These are phyloP conservation scores for Termitomyces sp. DNA, from an alignment of 768 basidiomycete species.

Conservation along the genomic window DNA sequence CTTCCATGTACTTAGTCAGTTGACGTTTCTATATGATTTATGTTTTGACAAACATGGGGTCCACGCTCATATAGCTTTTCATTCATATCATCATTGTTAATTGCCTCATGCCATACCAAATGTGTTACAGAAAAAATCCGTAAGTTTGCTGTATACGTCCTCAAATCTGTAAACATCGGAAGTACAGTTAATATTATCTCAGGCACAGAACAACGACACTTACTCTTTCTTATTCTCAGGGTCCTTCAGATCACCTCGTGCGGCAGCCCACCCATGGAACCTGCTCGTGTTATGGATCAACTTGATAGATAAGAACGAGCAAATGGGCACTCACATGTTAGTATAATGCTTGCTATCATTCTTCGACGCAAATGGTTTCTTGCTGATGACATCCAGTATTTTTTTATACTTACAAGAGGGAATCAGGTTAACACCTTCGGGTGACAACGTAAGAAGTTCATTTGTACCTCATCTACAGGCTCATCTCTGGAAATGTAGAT, in stretches of 20 bases:
- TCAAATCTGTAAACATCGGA: slow-evolving; percentile 29
- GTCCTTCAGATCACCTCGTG: slow-evolving; percentile 50
- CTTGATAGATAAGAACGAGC: not conserved
- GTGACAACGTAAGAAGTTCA: not conserved
- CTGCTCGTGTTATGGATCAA: slow-evolving; percentile 18
- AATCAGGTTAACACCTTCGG: not conserved
- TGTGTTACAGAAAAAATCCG: slow-evolving; percentile 40
- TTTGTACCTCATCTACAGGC: slow-evolving; percentile 41
- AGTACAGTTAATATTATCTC: not conserved
- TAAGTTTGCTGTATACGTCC: slow-evolving; percentile 48
- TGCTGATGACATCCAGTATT: slow-evolving; percentile 39
- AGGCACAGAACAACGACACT: slow-evolving; percentile 1
- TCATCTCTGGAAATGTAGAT: slow-evolving; percentile 58
- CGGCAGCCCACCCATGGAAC: slow-evolving; percentile 64
- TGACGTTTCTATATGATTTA: slow-evolving; percentile 23
- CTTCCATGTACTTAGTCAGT: not conserved
- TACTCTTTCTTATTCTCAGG: slow-evolving; percentile 54
- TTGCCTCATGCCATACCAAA: slow-evolving; percentile 11
- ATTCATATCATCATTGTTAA: not conserved
- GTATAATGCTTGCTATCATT: slow-evolving; percentile 45
- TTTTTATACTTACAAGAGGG: slow-evolving; percentile 34
- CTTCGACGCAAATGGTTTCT: slow-evolving; percentile 44
- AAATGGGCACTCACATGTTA: slow-evolving; percentile 30
- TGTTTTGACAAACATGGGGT: not conserved
- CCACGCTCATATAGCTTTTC: not conserved